Evolutionary conservation across 176 grass and related monocot species (phyloP).

Genomic region (Oryza rufipogon): DNA sequence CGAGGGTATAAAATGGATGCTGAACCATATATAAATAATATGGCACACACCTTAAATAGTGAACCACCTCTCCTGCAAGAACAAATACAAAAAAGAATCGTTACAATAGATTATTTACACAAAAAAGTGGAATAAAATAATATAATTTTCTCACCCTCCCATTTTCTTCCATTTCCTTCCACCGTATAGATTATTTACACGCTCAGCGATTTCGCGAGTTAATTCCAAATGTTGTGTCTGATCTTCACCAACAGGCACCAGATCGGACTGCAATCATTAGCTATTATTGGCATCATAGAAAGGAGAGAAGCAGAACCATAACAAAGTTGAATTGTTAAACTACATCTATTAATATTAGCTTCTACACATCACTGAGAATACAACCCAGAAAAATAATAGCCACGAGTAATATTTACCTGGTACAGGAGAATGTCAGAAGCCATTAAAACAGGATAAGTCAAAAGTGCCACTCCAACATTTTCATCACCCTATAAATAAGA

Average conservation of each 20-base stretch:
- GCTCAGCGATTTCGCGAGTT: slow-evolving; percentile 93
- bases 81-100: slow-evolving; percentile 33
- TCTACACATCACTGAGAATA: background rate
- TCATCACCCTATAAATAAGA: slow-evolving; percentile 79
- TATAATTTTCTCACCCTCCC: slow-evolving; percentile 63
- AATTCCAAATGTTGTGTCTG: slow-evolving; percentile 98
- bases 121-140: background rate
- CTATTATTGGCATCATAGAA: background rate
- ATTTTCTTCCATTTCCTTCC: slow-evolving; percentile 98
- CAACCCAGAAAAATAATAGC: background rate
- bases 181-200: slow-evolving; percentile 90
- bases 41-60: slow-evolving; percentile 72
- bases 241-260: slow-evolving; percentile 99
- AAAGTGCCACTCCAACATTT: slow-evolving; percentile 94
- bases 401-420: slow-evolving; percentile 66
- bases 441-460: slow-evolving; percentile 98
- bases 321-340: slow-evolving; percentile 12
- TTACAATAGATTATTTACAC: slow-evolving; percentile 20
- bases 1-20: slow-evolving; percentile 20
- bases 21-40: slow-evolving; percentile 30
- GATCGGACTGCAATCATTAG: slow-evolving; percentile 73
- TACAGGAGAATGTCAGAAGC: slow-evolving; percentile 99
- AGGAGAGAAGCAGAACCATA: slow-evolving; percentile 23
- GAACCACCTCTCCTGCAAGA: slow-evolving; percentile 79
- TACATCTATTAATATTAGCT: slow-evolving; percentile 14